phyloP scores from a whole-genome alignment of 2,329 filamentous ascomycete genomes.

The Sporothrix humicola region DNA sequence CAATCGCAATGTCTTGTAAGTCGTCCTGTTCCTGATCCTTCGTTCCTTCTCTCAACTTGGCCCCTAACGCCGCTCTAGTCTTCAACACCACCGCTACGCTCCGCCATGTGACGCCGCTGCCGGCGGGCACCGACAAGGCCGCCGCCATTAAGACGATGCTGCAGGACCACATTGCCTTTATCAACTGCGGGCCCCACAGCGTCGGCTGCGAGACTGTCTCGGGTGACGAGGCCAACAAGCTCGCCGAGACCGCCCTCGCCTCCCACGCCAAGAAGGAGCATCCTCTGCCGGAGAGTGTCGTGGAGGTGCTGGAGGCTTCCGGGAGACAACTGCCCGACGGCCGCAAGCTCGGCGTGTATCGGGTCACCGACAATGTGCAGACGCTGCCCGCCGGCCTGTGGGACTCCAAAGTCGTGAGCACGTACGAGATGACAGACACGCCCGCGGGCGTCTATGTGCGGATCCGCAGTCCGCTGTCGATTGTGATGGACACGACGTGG shows the following conservation, averaged over 20 bases:
- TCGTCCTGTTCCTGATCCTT: background rate
- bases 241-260: conserved; percentile 43
- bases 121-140: conserved; percentile 45
- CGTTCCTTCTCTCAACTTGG: background rate
- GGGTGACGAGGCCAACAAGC: conserved; percentile 40
- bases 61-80: conserved; percentile 20
- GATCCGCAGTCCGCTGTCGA: conserved; percentile 56
- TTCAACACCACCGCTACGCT: conserved; percentile 53
- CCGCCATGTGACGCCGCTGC: conserved; percentile 52
- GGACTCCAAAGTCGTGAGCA: conserved; percentile 60
- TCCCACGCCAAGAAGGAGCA: conserved; percentile 36
- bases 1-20: conserved; percentile 18
- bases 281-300: conserved; percentile 35
- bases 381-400: conserved; percentile 61
- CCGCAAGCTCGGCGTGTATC: conserved; percentile 50
- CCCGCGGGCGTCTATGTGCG: conserved; percentile 56
- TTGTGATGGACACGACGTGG: conserved; percentile 62
- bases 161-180: conserved; percentile 59
- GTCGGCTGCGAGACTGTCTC: conserved; percentile 50
- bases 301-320: conserved; percentile 25
- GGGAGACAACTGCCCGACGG: conserved; percentile 18
- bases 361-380: conserved; percentile 57
- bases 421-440: conserved; percentile 59
- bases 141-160: conserved; percentile 55
- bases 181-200: conserved; percentile 60